phyloP scores from a whole-genome alignment of 805 yeast species.

The Monosporozyma aerobia region DNA sequence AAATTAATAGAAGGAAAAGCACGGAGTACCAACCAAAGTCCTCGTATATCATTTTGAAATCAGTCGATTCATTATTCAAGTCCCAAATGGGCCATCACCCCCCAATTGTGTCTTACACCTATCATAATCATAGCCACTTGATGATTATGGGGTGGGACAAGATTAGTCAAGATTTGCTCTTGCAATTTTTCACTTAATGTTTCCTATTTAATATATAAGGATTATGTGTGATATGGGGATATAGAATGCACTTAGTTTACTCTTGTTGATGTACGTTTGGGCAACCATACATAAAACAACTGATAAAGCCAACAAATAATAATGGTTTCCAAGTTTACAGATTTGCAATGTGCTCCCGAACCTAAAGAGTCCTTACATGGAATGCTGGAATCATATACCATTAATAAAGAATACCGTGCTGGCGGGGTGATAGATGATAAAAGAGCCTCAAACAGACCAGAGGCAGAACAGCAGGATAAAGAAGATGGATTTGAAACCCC shows the following conservation, averaged over 20 bases:
- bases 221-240: not conserved
- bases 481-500: not conserved
- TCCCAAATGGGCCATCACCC: not conserved
- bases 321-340: slow-evolving; percentile 1
- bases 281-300: not conserved
- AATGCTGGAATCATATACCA: not conserved
- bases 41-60: not conserved
- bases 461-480: no score
- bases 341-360: slow-evolving; percentile 6
- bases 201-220: not conserved
- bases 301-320: not conserved
- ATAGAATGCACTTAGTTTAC: not conserved
- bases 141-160: not conserved
- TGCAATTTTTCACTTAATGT: not conserved
- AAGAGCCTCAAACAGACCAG: not conserved
- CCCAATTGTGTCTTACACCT: not conserved
- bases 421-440: slow-evolving; percentile 4
- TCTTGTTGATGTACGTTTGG: not conserved
- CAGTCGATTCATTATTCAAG: not conserved
- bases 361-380: slow-evolving; percentile 6
- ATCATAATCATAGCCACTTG: not conserved
- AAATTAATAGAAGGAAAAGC: not conserved
- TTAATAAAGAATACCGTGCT: slow-evolving; percentile 5
- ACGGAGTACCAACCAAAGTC: not conserved
- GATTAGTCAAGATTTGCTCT: not conserved